Evolutionary conservation across 2,329 filamentous ascomycete species (phyloP).

Genomic region (Aspergillus latus): DNA sequence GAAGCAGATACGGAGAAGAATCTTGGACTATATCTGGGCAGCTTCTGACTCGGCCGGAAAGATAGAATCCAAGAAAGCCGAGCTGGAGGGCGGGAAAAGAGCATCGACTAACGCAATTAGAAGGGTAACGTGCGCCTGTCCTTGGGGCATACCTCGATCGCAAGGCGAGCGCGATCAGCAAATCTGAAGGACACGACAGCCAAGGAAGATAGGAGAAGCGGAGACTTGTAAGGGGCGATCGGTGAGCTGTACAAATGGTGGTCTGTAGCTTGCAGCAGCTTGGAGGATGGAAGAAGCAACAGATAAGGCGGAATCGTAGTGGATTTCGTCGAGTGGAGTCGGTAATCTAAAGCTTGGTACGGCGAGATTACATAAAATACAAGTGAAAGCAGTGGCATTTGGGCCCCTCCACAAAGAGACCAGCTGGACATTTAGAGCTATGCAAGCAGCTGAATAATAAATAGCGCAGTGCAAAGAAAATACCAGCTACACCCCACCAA

Average conservation of each 20-base stretch:
- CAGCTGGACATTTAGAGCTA: no score
- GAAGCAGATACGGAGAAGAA: conserved; percentile 41
- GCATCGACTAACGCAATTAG: conserved; percentile 30
- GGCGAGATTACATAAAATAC: conserved; percentile 5
- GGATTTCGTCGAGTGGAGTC: not conserved
- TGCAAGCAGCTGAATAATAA: no score
- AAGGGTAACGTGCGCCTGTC: conserved; percentile 20
- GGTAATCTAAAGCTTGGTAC: not conserved
- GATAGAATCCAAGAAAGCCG: conserved; percentile 31
- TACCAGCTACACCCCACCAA: no score
- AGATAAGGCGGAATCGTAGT: conserved; percentile 7
- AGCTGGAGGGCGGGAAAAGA: conserved; percentile 33
- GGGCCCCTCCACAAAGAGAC: no score
- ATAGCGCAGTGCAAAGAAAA: no score
- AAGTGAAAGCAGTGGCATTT: not conserved
- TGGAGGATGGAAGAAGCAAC: not conserved
- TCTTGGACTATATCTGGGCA: conserved; percentile 30
- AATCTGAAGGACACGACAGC: conserved; percentile 11
- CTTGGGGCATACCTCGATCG: conserved; percentile 14
- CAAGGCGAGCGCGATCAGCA: conserved; percentile 12
- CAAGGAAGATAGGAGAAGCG: not conserved
- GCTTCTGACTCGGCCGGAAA: conserved; percentile 29
- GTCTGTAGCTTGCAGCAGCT: not conserved
- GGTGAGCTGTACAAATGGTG: not conserved
- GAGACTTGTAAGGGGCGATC: not conserved